Evolutionary conservation across 83 land plant species (phyloP), one percentile per base, ranked within the genome.

Genomic region (Isoetes engelmannii): DNA sequence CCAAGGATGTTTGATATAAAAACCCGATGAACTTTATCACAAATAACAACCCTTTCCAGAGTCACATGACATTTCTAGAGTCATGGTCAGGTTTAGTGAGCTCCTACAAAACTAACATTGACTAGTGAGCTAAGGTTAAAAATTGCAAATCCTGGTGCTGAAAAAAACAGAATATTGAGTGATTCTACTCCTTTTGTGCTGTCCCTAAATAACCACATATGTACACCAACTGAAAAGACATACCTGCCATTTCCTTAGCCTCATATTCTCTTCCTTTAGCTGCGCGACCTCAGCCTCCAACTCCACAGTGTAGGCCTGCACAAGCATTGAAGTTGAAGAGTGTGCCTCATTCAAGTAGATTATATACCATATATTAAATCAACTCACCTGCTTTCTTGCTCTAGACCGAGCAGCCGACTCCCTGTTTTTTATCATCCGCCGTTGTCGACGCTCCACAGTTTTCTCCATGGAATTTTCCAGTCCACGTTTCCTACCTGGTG

Each of bases 391-490:
- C 77, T 89, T 89, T 8, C 91, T 85, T 45, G 91, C 91, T 45
- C 95, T 68, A 0, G 95, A 89, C 49, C 95, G 82, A 7, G 95
- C 95, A 68, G 95, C 95, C 19, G 95, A 89, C 51, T 89, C 95
- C 50, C 95, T 68, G 50, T 89, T 89, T 79, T 89, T 89, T 9
- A 89, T 89, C 95, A 89, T 89, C 48, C 95, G 75, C 76, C 84
- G 75, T 70, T 89, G 95, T 65, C 95, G 74, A 12, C 80, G 69
- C 48, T 77, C 80, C 59, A 73, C 47, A 41, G 70, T 77, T 69
- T 72, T 83, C 18, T 72, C 77, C 18, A 79, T 54, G 12, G 76
- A 61, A 55, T 76, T 77, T 75, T 90, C 74, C 15, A 48, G 37
- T 9, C 69, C 77, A 21, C 75, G 4, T 41, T 67, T 73, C 61